Evolutionary conservation across 2,329 filamentous ascomycete species (phyloP).

Genomic region (Aspergillus intermedius): DNA sequence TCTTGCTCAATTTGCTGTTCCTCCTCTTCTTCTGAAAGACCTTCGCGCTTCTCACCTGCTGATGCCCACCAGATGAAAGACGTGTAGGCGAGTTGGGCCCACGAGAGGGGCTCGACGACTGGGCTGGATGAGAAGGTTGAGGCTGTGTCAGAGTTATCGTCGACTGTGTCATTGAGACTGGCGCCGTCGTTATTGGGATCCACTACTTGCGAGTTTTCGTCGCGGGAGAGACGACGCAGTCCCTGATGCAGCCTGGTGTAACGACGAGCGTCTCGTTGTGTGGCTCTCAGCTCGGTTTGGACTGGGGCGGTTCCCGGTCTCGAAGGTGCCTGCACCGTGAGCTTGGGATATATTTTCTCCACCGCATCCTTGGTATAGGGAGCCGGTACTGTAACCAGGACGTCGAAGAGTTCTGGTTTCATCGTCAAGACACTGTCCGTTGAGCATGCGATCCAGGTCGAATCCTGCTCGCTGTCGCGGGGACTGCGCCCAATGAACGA

Average conservation of each 20-base stretch:
- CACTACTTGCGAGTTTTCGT: conserved; percentile 8
- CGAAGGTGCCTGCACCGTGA: conserved; percentile 58
- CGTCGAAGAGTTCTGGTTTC: conserved; percentile 81
- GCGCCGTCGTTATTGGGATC: neutral
- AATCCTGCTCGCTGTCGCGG: conserved; percentile 31
- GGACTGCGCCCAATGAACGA: conserved; percentile 51
- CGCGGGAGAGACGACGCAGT: conserved; percentile 38
- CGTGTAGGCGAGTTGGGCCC: conserved; percentile 55
- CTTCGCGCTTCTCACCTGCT: conserved; percentile 54
- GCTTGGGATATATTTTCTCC: conserved; percentile 65
- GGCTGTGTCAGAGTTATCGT: conserved; percentile 33
- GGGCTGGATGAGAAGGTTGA: conserved; percentile 39
- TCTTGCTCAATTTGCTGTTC: conserved; percentile 41
- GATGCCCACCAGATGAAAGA: conserved; percentile 64
- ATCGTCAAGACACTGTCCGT: conserved; percentile 87
- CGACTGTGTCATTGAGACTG: conserved; percentile 18
- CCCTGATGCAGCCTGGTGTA: conserved; percentile 64
- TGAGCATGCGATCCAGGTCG: conserved; percentile 87
- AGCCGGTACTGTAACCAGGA: conserved; percentile 75
- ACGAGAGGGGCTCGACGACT: conserved; percentile 52
- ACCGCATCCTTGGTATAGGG: conserved; percentile 52
- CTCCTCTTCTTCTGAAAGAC: conserved; percentile 49
- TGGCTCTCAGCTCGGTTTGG: conserved; percentile 60
- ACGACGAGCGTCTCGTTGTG: conserved; percentile 79
- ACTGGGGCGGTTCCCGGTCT: conserved; percentile 40